Percentiles rank a stretch among this genome's conserved stretches.
These are phyloP conservation scores for Penicillium parvum DNA, from an alignment of 495 filamentous ascomycete species.

Conservation along the genomic window DNA sequence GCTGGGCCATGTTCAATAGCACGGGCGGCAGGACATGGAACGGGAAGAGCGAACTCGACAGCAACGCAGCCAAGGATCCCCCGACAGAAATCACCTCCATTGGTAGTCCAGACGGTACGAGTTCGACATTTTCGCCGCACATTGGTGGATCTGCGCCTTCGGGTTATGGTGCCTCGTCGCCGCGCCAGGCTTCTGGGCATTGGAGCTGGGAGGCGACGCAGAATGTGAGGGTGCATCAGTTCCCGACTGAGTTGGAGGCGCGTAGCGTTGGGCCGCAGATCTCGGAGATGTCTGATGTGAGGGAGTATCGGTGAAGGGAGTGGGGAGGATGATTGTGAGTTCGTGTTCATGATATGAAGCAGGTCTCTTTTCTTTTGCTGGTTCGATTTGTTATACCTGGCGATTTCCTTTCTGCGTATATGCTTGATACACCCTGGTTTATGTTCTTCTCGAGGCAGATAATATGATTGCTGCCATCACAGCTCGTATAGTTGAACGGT, in stretches of 20 bases:
- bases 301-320: too few species aligned
- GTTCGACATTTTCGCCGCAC: conserved; percentile 15
- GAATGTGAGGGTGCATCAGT: conserved; percentile 1
- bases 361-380: too few species aligned
- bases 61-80: conserved; percentile 6
- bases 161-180: not conserved
- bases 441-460: too few species aligned
- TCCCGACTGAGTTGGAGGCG: conserved; percentile 30
- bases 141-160: too few species aligned
- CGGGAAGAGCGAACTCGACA: conserved; percentile 15
- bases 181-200: conserved; percentile 9
- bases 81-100: conserved; percentile 8
- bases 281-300: too few species aligned
- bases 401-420: too few species aligned
- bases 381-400: too few species aligned
- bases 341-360: too few species aligned
- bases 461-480: too few species aligned
- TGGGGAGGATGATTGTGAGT: too few species aligned
- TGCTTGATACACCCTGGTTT: too few species aligned
- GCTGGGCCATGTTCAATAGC: conserved; percentile 28
- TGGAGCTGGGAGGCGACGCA: conserved; percentile 27
- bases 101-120: conserved; percentile 13
- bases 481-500: too few species aligned
- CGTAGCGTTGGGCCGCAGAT: conserved; percentile 1
- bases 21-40: conserved; percentile 1